Percentiles rank a stretch among this genome's conserved stretches.
These are phyloP conservation scores for Penicillium goetzii DNA, from an alignment of 495 filamentous ascomycete species.

Conservation along the genomic window DNA sequence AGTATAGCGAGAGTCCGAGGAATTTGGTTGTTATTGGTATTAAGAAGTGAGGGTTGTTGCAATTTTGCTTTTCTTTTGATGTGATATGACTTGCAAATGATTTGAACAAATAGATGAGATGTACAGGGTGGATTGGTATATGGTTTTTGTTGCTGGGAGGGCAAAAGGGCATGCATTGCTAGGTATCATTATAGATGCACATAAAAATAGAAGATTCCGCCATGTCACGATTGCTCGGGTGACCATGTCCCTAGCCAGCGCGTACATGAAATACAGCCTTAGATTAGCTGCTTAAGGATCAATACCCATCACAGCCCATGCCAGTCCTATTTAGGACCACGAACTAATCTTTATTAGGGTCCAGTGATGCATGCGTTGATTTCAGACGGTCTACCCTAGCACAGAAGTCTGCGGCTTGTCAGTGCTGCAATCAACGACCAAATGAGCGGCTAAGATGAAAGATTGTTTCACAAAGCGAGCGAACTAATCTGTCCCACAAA, in stretches of 20 bases:
- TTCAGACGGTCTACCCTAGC: too few relatives aligned
- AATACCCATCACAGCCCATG: too few relatives aligned
- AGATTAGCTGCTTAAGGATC: too few relatives aligned
- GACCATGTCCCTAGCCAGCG: neutral
- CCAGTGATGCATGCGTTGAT: too few relatives aligned
- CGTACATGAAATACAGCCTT: too few relatives aligned
- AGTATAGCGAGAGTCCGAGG: conserved; percentile 82
- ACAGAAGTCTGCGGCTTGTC: neutral
- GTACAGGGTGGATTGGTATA: neutral
- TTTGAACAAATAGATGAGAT: neutral
- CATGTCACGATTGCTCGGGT: neutral
- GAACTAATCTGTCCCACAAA: neutral
- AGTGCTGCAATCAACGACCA: neutral
- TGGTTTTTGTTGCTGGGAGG: neutral
- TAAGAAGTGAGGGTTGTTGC: conserved; percentile 58
- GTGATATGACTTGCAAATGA: conserved; percentile 13
- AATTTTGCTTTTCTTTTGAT: neutral
- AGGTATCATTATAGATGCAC: neutral
- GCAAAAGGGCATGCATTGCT: neutral
- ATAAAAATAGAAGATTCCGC: neutral
- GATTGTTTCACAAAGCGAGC: neutral
- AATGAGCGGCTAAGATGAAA: neutral
- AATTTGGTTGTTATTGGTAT: conserved; percentile 90
- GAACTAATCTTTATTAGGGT: too few relatives aligned
- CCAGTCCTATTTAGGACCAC: too few relatives aligned